These are phyloP conservation scores for Phytophthora cajani DNA, from an alignment of 352 stramenopile species.

Conservation along the genomic window DNA sequence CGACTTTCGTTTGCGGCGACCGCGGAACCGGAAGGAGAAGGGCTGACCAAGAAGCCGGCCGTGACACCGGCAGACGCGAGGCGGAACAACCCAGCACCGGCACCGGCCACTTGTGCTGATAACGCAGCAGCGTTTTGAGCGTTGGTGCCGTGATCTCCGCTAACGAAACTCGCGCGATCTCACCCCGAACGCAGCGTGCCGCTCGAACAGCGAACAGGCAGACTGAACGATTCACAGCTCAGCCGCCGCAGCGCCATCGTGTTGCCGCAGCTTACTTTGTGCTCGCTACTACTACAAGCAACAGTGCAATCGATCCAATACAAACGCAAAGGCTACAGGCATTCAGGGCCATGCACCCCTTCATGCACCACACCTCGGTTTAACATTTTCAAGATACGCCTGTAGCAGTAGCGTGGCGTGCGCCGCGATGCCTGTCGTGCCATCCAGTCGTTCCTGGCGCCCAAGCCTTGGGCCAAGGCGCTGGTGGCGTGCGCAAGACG, in stretches of 20 bases:
- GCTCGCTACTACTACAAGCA: not conserved
- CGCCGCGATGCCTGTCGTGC: not conserved
- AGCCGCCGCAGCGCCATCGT: not conserved
- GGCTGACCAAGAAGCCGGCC: conserved; percentile 17
- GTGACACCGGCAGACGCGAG: conserved; percentile 14
- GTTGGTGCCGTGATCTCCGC: not conserved
- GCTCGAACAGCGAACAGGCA: not conserved
- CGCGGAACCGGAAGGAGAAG: not conserved
- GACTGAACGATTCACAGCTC: not conserved
- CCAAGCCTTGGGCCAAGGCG: no score
- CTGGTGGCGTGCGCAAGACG: conserved; percentile 2
- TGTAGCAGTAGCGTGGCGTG: not conserved
- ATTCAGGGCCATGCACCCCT: not conserved
- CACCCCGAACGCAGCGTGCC: not conserved
- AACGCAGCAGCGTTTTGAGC: conserved; percentile 1
- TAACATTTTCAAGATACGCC: conserved; percentile 16
- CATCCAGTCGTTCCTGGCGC: conserved; percentile 11
- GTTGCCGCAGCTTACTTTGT: not conserved
- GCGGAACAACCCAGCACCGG: conserved; percentile 16
- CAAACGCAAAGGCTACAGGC: not conserved
- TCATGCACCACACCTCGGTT: conserved; percentile 11
- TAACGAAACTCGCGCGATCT: not conserved
- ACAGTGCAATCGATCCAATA: not conserved
- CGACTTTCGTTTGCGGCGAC: conserved; percentile 38
- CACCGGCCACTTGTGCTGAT: conserved; percentile 3